Conservation (phyloP, 768 basidiomycete species). For the Lentinula sp. region DNA sequence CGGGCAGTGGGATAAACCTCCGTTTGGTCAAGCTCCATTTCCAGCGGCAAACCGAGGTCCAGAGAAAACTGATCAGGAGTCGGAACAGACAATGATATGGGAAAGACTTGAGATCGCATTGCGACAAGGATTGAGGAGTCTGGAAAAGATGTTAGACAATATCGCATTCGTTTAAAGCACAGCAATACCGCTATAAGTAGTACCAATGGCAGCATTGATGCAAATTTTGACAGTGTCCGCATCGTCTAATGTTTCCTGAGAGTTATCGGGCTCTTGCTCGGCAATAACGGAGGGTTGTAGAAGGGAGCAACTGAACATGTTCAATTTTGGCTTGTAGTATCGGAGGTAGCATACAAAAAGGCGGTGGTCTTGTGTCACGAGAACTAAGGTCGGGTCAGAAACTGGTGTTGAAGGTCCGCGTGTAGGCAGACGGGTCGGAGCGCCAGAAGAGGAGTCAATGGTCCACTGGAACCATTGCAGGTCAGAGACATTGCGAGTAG, state of each 20-base stretch:
- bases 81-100: constrained; percentile 19
- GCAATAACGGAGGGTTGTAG: constrained; percentile 26
- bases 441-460: constrained; percentile 31
- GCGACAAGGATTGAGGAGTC: constrained; percentile 59
- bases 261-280: constrained; percentile 26
- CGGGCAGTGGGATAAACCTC: constrained; percentile 30
- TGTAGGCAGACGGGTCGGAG: constrained; percentile 47
- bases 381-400: constrained; percentile 48
- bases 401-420: constrained; percentile 53
- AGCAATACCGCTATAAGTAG: constrained; percentile 50
- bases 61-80: constrained; percentile 28
- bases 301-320: constrained; percentile 45
- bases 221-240: constrained; percentile 42
- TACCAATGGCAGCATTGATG: constrained; percentile 50
- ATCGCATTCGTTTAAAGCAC: background rate
- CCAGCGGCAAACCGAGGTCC: constrained; percentile 34
- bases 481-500: background rate
- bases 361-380: constrained; percentile 61
- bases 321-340: constrained; percentile 35
- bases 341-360: constrained; percentile 51
- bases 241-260: constrained; percentile 23
- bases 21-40: constrained; percentile 18
- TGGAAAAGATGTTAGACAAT: constrained; percentile 16
- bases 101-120: constrained; percentile 50
- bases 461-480: constrained; percentile 42